Evolutionary conservation across 768 basidiomycete species (phyloP).

Genomic region (Suillus subalutaceus): DNA sequence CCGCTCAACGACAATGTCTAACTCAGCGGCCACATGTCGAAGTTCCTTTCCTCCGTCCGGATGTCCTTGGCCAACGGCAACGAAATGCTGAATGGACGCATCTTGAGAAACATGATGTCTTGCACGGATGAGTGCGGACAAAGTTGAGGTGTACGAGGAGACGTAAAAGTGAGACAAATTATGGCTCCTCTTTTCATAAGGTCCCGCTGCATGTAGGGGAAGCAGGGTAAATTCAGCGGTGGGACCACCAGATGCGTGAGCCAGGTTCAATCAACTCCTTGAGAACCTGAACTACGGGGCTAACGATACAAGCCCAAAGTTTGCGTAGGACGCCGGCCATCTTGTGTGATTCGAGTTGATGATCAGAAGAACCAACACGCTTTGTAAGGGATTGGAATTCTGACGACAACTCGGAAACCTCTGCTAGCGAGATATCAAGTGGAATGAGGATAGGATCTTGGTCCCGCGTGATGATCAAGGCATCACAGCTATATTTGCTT

Average conservation of each 20-base stretch:
- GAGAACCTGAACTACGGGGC: conserved; percentile 8
- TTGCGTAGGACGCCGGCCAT: conserved; percentile 12
- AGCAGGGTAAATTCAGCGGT: conserved; percentile 13
- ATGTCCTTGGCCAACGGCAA: conserved; percentile 6
- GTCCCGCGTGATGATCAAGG: conserved; percentile 11
- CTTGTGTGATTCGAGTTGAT: conserved; percentile 6
- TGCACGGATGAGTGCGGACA: neutral
- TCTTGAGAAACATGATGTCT: neutral
- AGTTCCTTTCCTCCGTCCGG: neutral
- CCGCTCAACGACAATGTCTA: neutral
- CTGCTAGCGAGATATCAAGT: neutral
- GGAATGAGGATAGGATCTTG: conserved; percentile 1
- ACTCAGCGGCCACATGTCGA: neutral
- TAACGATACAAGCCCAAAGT: conserved; percentile 7
- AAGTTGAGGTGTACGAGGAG: neutral
- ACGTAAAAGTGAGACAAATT: neutral
- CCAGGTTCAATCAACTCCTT: neutral
- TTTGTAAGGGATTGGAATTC: neutral
- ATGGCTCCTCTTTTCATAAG: neutral
- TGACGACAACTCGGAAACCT: neutral
- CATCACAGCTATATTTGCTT: conserved; percentile 18
- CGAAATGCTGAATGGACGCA: neutral
- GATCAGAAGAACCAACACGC: neutral
- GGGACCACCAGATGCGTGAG: conserved; percentile 16
- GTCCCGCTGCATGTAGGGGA: conserved; percentile 5